Evolutionary conservation across 202 grass and related monocot genomes (phyloP).

Genomic region (Setaria italica): DNA sequence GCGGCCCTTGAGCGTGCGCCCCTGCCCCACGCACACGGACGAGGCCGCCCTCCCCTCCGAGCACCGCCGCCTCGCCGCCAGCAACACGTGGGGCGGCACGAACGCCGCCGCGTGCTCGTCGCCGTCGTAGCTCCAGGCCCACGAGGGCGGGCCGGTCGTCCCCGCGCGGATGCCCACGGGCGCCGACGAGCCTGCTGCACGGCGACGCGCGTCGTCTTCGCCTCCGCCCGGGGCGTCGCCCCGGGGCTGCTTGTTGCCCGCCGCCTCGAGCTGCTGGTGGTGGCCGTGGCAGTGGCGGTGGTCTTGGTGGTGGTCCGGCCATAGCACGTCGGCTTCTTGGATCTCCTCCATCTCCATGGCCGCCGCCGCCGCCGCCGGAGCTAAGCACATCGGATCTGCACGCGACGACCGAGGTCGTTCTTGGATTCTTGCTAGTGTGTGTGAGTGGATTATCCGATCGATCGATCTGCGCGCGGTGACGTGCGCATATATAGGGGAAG

Average conservation of each 20-base stretch:
- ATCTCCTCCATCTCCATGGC: slow-evolving; percentile 58
- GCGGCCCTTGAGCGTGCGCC: slow-evolving; percentile 89
- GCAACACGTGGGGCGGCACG: slow-evolving; percentile 60
- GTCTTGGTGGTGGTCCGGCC: slow-evolving; percentile 40
- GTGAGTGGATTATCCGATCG: background rate
- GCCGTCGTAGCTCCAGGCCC: slow-evolving; percentile 12
- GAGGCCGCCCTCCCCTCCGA: slow-evolving; percentile 39
- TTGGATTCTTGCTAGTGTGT: background rate
- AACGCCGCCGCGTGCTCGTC: slow-evolving; percentile 7
- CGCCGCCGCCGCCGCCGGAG: background rate
- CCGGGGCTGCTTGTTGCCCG: too few relatives aligned
- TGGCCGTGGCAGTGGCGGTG: background rate
- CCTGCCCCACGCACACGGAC: slow-evolving; percentile 70
- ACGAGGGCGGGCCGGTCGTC: background rate
- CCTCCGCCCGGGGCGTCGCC: background rate
- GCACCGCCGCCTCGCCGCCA: slow-evolving; percentile 35
- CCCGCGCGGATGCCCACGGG: slow-evolving; percentile 34
- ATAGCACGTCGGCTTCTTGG: slow-evolving; percentile 69
- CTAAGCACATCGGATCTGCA: background rate
- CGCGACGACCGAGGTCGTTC: background rate
- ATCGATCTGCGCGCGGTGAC: background rate
- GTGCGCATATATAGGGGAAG: slow-evolving; percentile 13
- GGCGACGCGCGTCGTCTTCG: background rate
- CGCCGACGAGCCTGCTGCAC: background rate
- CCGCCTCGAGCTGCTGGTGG: background rate